Percentiles rank a stretch among this genome's conserved stretches.
These are phyloP conservation scores for Karstenula rhodostoma DNA, from an alignment of 2,329 filamentous ascomycete genomes.

Conservation along the genomic window DNA sequence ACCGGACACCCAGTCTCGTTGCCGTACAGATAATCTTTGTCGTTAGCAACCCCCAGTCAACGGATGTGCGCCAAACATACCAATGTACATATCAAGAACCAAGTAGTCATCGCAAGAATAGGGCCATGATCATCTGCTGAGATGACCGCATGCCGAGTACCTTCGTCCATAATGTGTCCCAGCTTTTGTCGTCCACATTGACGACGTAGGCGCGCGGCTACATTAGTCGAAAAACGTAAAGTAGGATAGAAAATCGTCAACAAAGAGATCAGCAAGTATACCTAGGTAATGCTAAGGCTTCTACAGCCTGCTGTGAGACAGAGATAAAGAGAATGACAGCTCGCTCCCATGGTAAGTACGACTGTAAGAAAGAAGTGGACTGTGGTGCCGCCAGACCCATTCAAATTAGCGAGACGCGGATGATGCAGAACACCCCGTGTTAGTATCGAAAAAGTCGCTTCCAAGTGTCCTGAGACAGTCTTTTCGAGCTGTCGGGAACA, in stretches of 20 bases:
- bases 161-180: conserved; percentile 15
- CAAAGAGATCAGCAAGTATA: background rate
- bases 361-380: background rate
- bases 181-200: background rate
- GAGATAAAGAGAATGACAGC: conserved; percentile 1
- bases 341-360: background rate
- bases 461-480: background rate
- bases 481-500: background rate
- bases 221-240: background rate
- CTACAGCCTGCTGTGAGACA: background rate
- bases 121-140: conserved; percentile 35
- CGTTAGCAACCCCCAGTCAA: conserved; percentile 15
- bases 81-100: conserved; percentile 35
- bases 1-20: conserved; percentile 28
- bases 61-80: conserved; percentile 16
- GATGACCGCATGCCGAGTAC: conserved; percentile 21
- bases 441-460: background rate
- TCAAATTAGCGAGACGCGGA: background rate
- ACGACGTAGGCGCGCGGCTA: conserved; percentile 6
- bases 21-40: conserved; percentile 29
- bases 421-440: background rate
- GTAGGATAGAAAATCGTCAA: background rate
- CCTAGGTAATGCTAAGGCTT: background rate
- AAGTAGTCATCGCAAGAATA: conserved; percentile 36
- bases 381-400: background rate